These are phyloP conservation scores for Eucalyptus pauciflora DNA, from an alignment of 345 rosid genomes.

Conservation along the genomic window DNA sequence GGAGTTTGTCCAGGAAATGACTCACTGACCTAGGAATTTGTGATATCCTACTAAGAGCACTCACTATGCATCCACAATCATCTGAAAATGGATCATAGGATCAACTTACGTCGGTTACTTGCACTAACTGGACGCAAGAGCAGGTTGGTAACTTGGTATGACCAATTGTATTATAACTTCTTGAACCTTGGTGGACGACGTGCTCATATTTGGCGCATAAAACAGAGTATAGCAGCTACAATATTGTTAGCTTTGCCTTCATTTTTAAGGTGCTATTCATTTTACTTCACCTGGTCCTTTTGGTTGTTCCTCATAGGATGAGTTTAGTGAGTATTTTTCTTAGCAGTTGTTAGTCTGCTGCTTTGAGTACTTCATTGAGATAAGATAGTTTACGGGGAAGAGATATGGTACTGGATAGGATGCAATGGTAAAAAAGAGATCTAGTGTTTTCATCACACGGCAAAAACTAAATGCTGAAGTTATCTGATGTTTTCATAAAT, in stretches of 20 bases:
- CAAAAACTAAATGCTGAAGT: background rate
- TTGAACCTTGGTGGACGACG: background rate
- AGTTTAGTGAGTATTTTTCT: background rate
- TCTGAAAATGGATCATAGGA: background rate
- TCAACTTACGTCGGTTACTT: background rate
- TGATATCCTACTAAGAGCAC: background rate
- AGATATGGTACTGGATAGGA: background rate
- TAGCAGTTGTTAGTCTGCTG: background rate
- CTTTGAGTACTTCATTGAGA: background rate
- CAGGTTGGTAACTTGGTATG: background rate
- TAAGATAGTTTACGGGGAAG: background rate
- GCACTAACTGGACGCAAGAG: background rate
- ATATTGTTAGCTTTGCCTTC: background rate
- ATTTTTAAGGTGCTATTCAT: background rate
- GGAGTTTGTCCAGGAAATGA: background rate
- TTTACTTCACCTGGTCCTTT: background rate
- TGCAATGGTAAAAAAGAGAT: background rate
- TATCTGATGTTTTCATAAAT: background rate
- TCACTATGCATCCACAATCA: background rate
- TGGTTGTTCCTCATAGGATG: background rate
- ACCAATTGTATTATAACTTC: background rate
- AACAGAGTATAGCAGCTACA: background rate
- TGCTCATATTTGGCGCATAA: background rate
- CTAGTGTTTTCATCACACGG: background rate
- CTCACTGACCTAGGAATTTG: background rate